These are phyloP conservation scores for Prunus campanulata DNA, from an alignment of 306 rosid species.

Conservation along the genomic window DNA sequence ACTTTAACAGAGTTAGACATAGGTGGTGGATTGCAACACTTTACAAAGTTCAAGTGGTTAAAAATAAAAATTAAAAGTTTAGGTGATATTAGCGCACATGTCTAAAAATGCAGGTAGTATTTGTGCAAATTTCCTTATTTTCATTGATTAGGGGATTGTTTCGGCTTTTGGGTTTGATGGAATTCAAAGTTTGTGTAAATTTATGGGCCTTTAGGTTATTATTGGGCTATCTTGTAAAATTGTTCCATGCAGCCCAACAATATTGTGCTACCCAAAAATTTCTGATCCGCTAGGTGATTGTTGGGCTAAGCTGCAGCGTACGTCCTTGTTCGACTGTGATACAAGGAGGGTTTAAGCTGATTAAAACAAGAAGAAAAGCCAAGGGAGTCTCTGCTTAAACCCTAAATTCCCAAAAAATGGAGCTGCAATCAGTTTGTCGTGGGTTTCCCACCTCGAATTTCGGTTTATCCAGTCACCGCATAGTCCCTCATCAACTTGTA, in stretches of 20 bases:
- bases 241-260: neutral
- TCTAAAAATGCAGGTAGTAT: too few species aligned
- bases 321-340: neutral
- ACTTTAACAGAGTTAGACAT: too few species aligned
- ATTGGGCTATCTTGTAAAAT: neutral
- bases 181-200: too few species aligned
- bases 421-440: slow-evolving; percentile 21
- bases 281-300: neutral
- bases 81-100: too few species aligned
- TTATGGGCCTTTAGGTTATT: neutral
- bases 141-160: too few species aligned
- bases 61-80: too few species aligned
- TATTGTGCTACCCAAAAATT: neutral
- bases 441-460: slow-evolving; percentile 14
- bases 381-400: slow-evolving; percentile 6
- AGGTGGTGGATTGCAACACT: too few species aligned
- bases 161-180: too few species aligned
- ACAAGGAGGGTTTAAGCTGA: slow-evolving; percentile 18
- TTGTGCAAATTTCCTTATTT: too few species aligned
- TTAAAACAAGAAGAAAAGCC: neutral
- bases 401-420: slow-evolving; percentile 25
- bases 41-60: too few species aligned
- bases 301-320: neutral
- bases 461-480: neutral
- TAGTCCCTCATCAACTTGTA: slow-evolving; percentile 5